Evolutionary conservation across 2,329 filamentous ascomycete species (phyloP).

Genomic region (Scedosporium boydii): DNA sequence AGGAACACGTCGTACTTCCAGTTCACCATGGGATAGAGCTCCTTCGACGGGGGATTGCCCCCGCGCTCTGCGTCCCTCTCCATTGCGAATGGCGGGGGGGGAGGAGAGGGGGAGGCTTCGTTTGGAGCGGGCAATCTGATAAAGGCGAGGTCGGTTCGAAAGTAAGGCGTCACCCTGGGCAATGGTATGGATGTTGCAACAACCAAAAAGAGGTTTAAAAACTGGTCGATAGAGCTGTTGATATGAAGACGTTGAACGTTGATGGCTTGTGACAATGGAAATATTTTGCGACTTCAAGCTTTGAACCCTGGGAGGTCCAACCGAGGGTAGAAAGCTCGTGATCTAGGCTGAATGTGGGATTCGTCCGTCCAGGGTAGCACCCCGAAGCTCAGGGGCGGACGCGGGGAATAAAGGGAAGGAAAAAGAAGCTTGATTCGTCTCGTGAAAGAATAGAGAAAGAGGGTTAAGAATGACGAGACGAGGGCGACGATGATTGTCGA

Average conservation of each 20-base stretch:
- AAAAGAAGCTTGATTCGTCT: background rate
- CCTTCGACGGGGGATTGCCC: conserved; percentile 25
- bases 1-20: conserved; percentile 72
- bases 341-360: background rate
- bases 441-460: too few relatives aligned
- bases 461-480: too few relatives aligned
- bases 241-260: background rate
- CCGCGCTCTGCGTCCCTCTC: background rate
- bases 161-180: background rate
- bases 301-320: background rate
- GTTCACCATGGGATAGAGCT: conserved; percentile 59
- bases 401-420: background rate
- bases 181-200: too few relatives aligned
- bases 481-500: too few relatives aligned
- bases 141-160: background rate
- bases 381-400: background rate
- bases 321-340: conserved; percentile 1
- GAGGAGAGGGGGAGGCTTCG: background rate
- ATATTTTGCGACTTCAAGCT: background rate
- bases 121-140: background rate
- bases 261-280: background rate
- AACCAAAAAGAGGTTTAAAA: background rate
- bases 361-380: background rate
- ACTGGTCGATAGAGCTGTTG: background rate
- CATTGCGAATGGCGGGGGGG: background rate